phyloP scores from a whole-genome alignment of 2,329 filamentous ascomycete genomes.

The Calonectria ilicicola region DNA sequence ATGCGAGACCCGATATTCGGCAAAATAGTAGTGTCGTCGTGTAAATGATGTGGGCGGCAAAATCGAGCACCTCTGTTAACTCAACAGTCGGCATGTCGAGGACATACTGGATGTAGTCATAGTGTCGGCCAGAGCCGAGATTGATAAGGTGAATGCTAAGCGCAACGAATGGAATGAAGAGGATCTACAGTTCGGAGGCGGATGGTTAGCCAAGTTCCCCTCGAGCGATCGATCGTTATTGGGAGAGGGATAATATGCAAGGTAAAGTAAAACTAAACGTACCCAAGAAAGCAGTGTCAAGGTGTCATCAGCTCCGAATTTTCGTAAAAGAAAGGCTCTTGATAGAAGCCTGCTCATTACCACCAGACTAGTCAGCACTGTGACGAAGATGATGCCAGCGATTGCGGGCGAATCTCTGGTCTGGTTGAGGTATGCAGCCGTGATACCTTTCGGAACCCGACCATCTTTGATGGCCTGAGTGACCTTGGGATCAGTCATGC shows the following conservation, averaged over 20 bases:
- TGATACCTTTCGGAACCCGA: slow-evolving; percentile 49
- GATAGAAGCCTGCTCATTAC: slow-evolving; percentile 50
- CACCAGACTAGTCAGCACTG: slow-evolving; percentile 48
- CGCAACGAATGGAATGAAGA: slow-evolving; percentile 56
- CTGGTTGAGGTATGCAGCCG: slow-evolving; percentile 50
- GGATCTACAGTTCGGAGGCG: slow-evolving; percentile 37
- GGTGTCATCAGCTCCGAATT: slow-evolving; percentile 53
- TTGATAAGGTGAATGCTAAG: slow-evolving; percentile 58
- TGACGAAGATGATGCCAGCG: slow-evolving; percentile 53
- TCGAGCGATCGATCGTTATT: too few species aligned
- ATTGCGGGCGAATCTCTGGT: slow-evolving; percentile 52
- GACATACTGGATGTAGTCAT: slow-evolving; percentile 60
- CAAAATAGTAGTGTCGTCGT: slow-evolving; percentile 62
- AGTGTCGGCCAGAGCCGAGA: slow-evolving; percentile 60
- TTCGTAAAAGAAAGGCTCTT: slow-evolving; percentile 49
- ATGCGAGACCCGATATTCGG: slow-evolving; percentile 63
- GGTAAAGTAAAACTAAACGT: slow-evolving; percentile 21
- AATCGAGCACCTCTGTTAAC: slow-evolving; percentile 60
- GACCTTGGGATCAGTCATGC: slow-evolving; percentile 43
- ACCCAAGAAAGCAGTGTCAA: slow-evolving; percentile 52
- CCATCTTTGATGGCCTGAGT: slow-evolving; percentile 50
- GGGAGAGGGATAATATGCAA: background rate
- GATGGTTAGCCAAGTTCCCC: background rate
- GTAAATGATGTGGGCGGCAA: slow-evolving; percentile 63
- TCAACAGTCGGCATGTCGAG: slow-evolving; percentile 55